Percentiles rank a stretch among this genome's conserved stretches.
These are phyloP conservation scores for Neocallimastix lanati DNA, from an alignment of 192 early-diverging fungal genomes.

Conservation along the genomic window DNA sequence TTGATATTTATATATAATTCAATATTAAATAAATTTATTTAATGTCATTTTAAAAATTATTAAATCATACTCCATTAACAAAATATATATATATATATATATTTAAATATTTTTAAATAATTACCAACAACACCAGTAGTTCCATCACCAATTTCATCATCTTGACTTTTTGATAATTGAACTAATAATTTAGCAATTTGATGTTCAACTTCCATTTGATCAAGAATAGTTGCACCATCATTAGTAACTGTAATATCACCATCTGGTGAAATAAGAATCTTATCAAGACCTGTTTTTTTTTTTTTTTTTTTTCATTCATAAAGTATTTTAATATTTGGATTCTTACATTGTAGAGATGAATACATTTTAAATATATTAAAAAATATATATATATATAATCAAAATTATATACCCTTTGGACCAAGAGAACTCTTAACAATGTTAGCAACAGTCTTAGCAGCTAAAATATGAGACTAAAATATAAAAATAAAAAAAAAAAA, in stretches of 20 bases:
- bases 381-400: too few relatives aligned
- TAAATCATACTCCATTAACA: too few relatives aligned
- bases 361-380: too few relatives aligned
- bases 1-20: too few relatives aligned
- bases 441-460: slow-evolving; percentile 87
- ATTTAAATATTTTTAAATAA: too few relatives aligned
- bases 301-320: too few relatives aligned
- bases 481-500: too few relatives aligned
- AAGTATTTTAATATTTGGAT: too few relatives aligned
- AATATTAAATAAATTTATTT: too few relatives aligned
- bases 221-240: slow-evolving; percentile 96
- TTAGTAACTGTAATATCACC: slow-evolving; percentile 99
- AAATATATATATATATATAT: too few relatives aligned
- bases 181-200: slow-evolving; percentile 97
- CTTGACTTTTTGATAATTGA: slow-evolving; percentile 92
- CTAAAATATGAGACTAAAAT: slow-evolving; percentile 98
- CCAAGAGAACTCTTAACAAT: slow-evolving; percentile 97
- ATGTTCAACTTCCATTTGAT: slow-evolving; percentile 96
- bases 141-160: slow-evolving; percentile 99
- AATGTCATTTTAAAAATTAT: too few relatives aligned
- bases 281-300: slow-evolving; percentile 70
- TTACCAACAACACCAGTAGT: slow-evolving; percentile 96
- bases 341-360: too few relatives aligned
- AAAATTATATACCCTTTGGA: slow-evolving; percentile 53
- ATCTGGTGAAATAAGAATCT: slow-evolving; percentile 97